Evolutionary conservation across 768 basidiomycete species (phyloP).

Genomic region (Terana coerulea): DNA sequence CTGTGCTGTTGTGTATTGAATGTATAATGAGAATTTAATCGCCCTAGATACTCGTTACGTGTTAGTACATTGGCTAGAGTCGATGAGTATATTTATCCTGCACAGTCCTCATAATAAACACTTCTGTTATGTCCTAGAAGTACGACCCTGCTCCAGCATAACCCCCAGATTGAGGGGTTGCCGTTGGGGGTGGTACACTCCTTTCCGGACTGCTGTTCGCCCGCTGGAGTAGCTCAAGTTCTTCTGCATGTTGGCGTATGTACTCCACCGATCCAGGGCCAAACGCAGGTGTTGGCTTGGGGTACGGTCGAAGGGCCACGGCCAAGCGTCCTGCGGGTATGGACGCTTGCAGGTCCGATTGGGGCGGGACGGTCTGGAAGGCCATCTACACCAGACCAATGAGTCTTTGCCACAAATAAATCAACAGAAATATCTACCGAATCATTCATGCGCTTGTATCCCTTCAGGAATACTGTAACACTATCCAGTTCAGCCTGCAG

Average conservation of each 20-base stretch:
- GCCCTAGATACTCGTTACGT: no score
- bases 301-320: slow-evolving; percentile 60
- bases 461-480: slow-evolving; percentile 64
- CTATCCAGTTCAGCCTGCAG: slow-evolving; percentile 64
- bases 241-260: slow-evolving; percentile 39
- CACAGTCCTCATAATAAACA: no score
- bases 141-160: slow-evolving; percentile 9
- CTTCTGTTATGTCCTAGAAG: no score
- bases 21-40: no score
- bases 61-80: no score
- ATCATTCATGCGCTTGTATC: slow-evolving; percentile 88
- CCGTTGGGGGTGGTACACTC: neutral
- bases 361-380: slow-evolving; percentile 78
- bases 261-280: slow-evolving; percentile 67
- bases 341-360: slow-evolving; percentile 68
- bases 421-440: slow-evolving; percentile 52
- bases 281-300: slow-evolving; percentile 65
- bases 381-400: slow-evolving; percentile 55
- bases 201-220: neutral
- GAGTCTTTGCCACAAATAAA: neutral
- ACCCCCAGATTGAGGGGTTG: neutral
- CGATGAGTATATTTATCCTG: no score
- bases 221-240: slow-evolving; percentile 26
- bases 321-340: slow-evolving; percentile 82
- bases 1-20: no score